Evolutionary conservation across 768 basidiomycete genomes (phyloP).

Genomic region (Agaricus bisporus): DNA sequence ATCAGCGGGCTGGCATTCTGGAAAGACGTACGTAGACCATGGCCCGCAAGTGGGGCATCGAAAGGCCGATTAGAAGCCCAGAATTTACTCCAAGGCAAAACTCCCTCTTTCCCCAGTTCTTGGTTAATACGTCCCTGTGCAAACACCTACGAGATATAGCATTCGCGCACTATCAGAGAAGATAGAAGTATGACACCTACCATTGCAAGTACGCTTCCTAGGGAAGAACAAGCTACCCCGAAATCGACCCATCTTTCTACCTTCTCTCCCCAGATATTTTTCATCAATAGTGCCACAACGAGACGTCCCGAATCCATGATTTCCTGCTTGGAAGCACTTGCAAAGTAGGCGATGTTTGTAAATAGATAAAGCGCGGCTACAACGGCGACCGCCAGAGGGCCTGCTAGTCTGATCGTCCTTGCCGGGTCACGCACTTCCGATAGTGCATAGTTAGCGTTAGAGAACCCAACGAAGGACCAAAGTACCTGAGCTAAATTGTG

Average conservation of each 20-base stretch:
- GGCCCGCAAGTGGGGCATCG: constrained; percentile 46
- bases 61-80: constrained; percentile 56
- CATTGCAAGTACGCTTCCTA: constrained; percentile 54
- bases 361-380: constrained; percentile 53
- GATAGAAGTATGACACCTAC: constrained; percentile 19
- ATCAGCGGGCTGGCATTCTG: neutral
- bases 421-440: constrained; percentile 58
- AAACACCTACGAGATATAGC: constrained; percentile 13
- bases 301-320: constrained; percentile 53
- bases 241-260: constrained; percentile 36
- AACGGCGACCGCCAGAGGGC: constrained; percentile 49
- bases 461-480: constrained; percentile 53
- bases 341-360: constrained; percentile 63
- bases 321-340: constrained; percentile 59
- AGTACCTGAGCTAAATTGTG: constrained; percentile 30
- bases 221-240: constrained; percentile 47
- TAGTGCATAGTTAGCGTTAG: constrained; percentile 63
- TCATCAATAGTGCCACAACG: constrained; percentile 63
- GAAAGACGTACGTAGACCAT: constrained; percentile 37
- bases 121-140: constrained; percentile 39
- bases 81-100: constrained; percentile 48
- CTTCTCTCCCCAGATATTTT: constrained; percentile 52
- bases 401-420: constrained; percentile 58
- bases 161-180: neutral
- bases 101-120: constrained; percentile 51